A percentile compares a stretch with the other conserved stretches of the same genome.
Evolutionary conservation across 305 asterid genomes (phyloP).

Genomic region (Solanum hybrid): DNA sequence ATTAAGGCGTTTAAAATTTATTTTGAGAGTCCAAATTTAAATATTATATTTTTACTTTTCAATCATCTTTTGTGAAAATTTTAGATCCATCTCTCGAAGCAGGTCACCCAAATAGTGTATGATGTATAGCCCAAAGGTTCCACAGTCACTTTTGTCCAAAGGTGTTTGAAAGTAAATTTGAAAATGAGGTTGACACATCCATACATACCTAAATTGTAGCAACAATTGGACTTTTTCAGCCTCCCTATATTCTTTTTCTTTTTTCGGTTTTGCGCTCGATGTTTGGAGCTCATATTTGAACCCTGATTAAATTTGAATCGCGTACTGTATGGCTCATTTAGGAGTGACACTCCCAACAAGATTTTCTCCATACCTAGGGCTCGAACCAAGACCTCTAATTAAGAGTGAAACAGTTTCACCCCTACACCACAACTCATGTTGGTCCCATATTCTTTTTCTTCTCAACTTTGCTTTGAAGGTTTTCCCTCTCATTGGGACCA

Average conservation of each 20-base stretch:
- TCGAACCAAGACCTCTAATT: too few relatives aligned
- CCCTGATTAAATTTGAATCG: too few relatives aligned
- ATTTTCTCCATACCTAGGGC: neutral
- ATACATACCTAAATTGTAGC: neutral
- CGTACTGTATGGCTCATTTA: fast-evolving
- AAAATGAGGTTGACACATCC: neutral
- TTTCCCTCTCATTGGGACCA: neutral
- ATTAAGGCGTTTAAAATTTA: neutral
- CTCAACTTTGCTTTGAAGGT: neutral
- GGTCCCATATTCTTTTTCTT: neutral
- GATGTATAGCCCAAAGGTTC: neutral
- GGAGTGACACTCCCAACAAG: neutral
- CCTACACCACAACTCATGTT: neutral
- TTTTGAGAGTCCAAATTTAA: neutral
- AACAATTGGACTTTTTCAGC: neutral
- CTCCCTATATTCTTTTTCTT: too few relatives aligned
- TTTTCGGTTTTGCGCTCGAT: too few relatives aligned
- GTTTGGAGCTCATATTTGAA: too few relatives aligned
- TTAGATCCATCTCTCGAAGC: neutral
- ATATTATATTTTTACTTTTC: neutral
- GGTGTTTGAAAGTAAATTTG: neutral
- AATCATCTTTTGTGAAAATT: too few relatives aligned
- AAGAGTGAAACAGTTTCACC: too few relatives aligned
- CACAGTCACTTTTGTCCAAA: neutral
- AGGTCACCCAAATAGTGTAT: neutral